Conservation (phyloP, 2,329 filamentous ascomycete genomes). For the Aspergillus fischeri region DNA sequence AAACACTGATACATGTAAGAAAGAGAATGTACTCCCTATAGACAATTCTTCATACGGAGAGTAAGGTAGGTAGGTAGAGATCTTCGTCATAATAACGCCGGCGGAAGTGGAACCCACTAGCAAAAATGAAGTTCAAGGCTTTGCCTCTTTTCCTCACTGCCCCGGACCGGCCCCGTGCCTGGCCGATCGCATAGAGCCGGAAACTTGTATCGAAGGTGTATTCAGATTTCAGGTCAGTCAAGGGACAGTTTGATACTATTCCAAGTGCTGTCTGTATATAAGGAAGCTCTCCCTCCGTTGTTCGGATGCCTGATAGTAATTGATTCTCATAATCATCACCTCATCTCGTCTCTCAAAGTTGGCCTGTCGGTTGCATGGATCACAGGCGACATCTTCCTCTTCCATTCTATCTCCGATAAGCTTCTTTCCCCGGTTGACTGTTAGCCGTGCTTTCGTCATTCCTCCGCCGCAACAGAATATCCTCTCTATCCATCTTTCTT, state of each 20-base stretch:
- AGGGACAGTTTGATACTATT: not conserved
- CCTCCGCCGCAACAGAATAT: not conserved
- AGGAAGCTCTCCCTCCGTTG: not conserved
- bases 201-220: not conserved
- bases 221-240: not conserved
- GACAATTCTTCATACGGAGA: not conserved
- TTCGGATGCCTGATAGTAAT: not conserved
- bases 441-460: not conserved
- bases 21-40: not conserved
- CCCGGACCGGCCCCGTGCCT: slow-evolving; percentile 22
- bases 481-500: not conserved
- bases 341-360: not conserved
- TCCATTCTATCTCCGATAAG: not conserved
- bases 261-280: not conserved
- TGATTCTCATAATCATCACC: not conserved
- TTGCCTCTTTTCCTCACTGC: slow-evolving; percentile 3
- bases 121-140: not conserved
- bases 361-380: slow-evolving; percentile 10
- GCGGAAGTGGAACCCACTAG: not conserved
- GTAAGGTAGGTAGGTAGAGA: too few relatives aligned
- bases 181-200: slow-evolving; percentile 26
- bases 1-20: not conserved
- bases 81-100: not conserved
- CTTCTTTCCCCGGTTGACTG: not conserved
- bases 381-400: not conserved